These are phyloP conservation scores for Botryobasidium botryosum DNA, from an alignment of 768 basidiomycete species.

Conservation along the genomic window DNA sequence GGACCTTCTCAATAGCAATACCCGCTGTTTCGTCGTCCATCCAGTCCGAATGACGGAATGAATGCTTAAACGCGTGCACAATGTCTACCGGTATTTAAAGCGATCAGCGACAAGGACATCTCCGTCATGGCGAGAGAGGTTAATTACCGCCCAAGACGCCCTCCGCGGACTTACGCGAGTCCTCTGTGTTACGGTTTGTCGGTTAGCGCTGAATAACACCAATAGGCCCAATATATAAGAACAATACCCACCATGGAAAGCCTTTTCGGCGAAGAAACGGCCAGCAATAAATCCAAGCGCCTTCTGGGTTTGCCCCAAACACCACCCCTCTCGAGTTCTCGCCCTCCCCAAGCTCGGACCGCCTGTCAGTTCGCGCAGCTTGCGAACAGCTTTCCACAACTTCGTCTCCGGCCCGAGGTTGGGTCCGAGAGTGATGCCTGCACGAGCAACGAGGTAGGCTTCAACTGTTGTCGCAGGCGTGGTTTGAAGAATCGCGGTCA, in stretches of 20 bases:
- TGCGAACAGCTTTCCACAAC: constrained; percentile 58
- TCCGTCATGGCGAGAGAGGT: too few species aligned
- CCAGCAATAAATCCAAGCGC: constrained; percentile 82
- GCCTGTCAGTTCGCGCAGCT: constrained; percentile 50
- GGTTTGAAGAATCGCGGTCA: constrained; percentile 49
- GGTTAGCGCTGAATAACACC: too few species aligned
- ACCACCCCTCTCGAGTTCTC: constrained; percentile 71
- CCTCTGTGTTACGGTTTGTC: too few species aligned
- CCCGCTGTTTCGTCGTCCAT: constrained; percentile 73
- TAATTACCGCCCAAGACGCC: too few species aligned
- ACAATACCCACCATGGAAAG: constrained; percentile 37
- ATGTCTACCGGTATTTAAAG: too few species aligned
- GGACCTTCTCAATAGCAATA: constrained; percentile 72
- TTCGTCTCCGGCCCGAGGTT: constrained; percentile 60
- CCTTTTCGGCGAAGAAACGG: constrained; percentile 67
- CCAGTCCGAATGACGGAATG: constrained; percentile 65
- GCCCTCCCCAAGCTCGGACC: constrained; percentile 81
- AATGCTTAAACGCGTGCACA: constrained; percentile 64
- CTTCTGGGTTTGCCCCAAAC: constrained; percentile 51
- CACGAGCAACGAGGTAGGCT: constrained; percentile 71
- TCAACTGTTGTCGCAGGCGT: constrained; percentile 60
- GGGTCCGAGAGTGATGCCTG: constrained; percentile 48
- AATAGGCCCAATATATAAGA: too few species aligned
- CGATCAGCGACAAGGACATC: too few species aligned
- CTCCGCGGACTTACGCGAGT: too few species aligned